phyloP scores from a whole-genome alignment of 306 rosid species.

The Cotoneaster glaucophyllus region DNA sequence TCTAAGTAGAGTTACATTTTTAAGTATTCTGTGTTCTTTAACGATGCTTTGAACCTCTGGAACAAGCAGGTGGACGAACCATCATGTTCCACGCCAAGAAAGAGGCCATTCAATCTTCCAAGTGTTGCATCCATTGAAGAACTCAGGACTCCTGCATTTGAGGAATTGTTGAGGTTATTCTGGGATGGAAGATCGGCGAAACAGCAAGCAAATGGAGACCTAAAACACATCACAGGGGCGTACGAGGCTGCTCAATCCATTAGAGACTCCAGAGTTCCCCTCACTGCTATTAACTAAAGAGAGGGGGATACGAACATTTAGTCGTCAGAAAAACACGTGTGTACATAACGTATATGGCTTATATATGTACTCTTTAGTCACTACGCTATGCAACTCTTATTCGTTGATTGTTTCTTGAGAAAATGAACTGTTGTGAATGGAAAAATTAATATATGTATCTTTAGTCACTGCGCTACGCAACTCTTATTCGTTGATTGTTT shows the following conservation, averaged over 20 bases:
- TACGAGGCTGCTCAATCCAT: slow-evolving; percentile 73
- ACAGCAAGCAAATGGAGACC: slow-evolving; percentile 85
- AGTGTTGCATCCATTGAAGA: slow-evolving; percentile 82
- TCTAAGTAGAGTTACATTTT: neutral
- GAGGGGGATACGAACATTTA: slow-evolving; percentile 12
- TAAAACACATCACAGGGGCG: slow-evolving; percentile 52
- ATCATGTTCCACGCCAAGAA: slow-evolving; percentile 96
- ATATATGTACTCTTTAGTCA: slow-evolving; percentile 28
- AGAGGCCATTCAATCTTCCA: slow-evolving; percentile 81
- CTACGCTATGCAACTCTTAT: slow-evolving; percentile 25
- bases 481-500: slow-evolving; percentile 37
- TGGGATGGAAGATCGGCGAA: slow-evolving; percentile 76
- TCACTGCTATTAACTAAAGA: slow-evolving; percentile 81
- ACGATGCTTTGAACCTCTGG: neutral
- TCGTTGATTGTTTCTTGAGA: slow-evolving; percentile 28
- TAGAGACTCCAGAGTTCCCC: slow-evolving; percentile 97
- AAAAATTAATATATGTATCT: slow-evolving; percentile 17
- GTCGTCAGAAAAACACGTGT: slow-evolving; percentile 8
- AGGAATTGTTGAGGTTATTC: slow-evolving; percentile 72
- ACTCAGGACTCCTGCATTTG: slow-evolving; percentile 85
- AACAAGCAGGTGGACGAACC: slow-evolving; percentile 80
- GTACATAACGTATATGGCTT: slow-evolving; percentile 53
- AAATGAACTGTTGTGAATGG: neutral
- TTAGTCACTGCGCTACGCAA: slow-evolving; percentile 24
- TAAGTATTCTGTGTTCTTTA: neutral